Conservation (phyloP, 441 rosid species). For the Erodium texanum region DNA sequence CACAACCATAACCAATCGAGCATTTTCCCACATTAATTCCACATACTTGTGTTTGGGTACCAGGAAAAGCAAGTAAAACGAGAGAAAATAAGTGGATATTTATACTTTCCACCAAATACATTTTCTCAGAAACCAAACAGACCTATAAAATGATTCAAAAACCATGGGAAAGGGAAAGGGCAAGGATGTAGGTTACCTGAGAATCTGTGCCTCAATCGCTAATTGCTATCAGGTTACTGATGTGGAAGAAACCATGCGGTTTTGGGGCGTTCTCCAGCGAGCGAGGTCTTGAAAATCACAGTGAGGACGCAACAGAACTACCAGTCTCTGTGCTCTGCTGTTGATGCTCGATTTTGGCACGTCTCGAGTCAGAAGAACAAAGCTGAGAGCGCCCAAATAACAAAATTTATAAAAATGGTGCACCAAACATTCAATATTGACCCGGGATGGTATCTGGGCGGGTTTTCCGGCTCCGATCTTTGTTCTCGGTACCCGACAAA, state of each 20-base stretch:
- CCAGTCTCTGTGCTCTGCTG: background rate
- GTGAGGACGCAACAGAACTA: background rate
- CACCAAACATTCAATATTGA: background rate
- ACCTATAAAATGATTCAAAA: background rate
- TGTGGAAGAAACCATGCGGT: background rate
- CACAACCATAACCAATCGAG: background rate
- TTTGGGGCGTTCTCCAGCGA: background rate
- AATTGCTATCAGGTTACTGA: background rate
- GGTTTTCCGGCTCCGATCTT: too few relatives aligned
- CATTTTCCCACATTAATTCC: background rate
- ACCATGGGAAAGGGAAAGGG: background rate
- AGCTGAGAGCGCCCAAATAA: background rate
- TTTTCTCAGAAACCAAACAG: background rate
- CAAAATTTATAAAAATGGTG: background rate
- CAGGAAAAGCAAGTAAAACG: background rate
- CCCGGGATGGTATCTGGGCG: too few relatives aligned
- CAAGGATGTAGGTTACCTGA: background rate
- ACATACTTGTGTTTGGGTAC: background rate
- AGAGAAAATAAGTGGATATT: background rate
- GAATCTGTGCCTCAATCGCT: background rate
- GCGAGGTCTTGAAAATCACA: background rate
- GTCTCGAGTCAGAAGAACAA: background rate
- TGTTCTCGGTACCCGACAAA: too few relatives aligned
- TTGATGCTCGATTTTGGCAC: background rate
- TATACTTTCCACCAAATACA: background rate